Conservation (phyloP, 257 asterid species). For the Mentha longifolia region DNA sequence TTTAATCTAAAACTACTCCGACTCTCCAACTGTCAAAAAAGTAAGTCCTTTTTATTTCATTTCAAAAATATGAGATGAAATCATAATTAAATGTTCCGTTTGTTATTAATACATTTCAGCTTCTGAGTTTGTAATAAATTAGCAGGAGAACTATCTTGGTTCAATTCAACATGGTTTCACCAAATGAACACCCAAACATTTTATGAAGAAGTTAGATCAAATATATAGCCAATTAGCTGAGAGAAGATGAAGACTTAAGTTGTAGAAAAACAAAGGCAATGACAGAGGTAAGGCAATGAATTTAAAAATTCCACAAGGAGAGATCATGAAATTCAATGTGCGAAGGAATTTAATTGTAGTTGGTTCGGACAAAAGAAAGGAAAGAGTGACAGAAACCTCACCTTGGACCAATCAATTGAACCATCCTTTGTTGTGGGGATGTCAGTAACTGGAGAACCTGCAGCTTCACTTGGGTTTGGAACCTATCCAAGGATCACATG, state of each 20-base stretch:
- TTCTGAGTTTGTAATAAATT: neutral
- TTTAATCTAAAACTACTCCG: neutral
- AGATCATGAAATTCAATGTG: constrained; percentile 13
- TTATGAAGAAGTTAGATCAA: neutral
- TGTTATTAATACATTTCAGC: neutral
- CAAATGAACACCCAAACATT: neutral
- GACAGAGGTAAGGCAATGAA: neutral
- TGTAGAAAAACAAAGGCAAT: neutral
- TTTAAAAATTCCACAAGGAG: neutral
- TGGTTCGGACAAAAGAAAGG: constrained; percentile 19
- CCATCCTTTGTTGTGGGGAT: constrained; percentile 83
- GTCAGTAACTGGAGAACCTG: constrained; percentile 66
- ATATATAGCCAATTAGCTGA: neutral
- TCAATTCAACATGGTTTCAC: neutral
- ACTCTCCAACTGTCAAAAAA: neutral
- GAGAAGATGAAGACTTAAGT: neutral
- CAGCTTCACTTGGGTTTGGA: constrained; percentile 66
- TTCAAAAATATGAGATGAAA: neutral
- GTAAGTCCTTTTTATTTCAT: neutral
- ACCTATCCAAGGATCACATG: constrained; percentile 56
- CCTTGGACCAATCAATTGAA: constrained; percentile 94
- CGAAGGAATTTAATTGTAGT: neutral
- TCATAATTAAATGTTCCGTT: neutral
- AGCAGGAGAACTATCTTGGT: neutral
- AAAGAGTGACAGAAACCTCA: constrained; percentile 36